Evolutionary conservation across 495 filamentous ascomycete genomes (phyloP), one percentile per base, ranked within the genome.

Genomic region (Hyaloscypha variabilis): DNA sequence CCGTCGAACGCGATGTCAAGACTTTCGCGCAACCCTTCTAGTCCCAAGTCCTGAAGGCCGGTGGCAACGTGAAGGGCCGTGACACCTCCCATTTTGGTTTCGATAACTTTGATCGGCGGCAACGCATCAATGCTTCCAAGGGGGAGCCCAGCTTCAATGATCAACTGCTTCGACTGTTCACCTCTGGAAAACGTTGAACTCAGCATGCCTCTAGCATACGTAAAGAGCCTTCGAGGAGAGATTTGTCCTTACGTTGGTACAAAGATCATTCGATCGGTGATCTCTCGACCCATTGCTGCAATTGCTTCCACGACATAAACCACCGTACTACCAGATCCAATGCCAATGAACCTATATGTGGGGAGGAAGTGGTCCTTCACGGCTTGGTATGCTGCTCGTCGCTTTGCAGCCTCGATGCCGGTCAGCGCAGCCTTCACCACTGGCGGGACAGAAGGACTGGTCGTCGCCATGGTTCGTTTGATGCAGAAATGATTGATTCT

Each of bases 241-340:
- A 34, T 6, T 34, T 13, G 31, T 30, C 6, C 56, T 28, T 65
- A 65, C 0, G 95, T 99, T 0, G 95, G 94, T 36, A 98, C 84
- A 77, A 96, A 99, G 66, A 80, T 81, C 79, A 93, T 92, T 64
- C 74, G 71, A n/a, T 81, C 76, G 3, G 84, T 85, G 56, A 85
- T 83, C 63, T 84, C 78, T 23, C 85, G 72, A 19, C 85, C 85
- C 36, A 89, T 84, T 26, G 85, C 86, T 67, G 89, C 88, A 77
- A 99, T 99, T 46, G 93, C 93, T 71, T 97, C 91, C 58, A 99
- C 94, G 17, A 97, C 95, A 77, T 97, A 96, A 70, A 96, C 88
- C 36, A 99, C 92, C 1, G 95, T 99, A 60, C 88, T 93, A 64
- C 95, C 95, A 63, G 90, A 94, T 61, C 95, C 95, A 76, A 99